Conservation (phyloP, 2,329 filamentous ascomycete species). For the Alternaria brassicicola region DNA sequence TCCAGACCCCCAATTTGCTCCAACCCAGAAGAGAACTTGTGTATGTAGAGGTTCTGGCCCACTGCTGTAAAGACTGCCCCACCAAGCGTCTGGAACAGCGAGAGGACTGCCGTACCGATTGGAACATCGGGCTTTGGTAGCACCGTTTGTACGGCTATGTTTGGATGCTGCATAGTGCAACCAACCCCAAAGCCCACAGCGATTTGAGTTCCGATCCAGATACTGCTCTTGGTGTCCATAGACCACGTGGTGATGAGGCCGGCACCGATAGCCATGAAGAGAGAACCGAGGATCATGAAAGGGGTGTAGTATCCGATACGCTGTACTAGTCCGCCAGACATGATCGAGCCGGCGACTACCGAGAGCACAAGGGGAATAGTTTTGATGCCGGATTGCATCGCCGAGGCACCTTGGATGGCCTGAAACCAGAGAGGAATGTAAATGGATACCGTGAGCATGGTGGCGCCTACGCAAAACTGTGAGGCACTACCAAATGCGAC, state of each 20-base stretch:
- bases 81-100: conserved; percentile 54
- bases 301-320: conserved; percentile 56
- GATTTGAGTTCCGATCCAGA: conserved; percentile 44
- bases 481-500: conserved; percentile 50
- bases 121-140: conserved; percentile 50
- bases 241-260: conserved; percentile 53
- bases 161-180: conserved; percentile 53
- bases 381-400: conserved; percentile 53
- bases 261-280: conserved; percentile 52
- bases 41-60: conserved; percentile 55
- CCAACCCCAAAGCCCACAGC: conserved; percentile 49
- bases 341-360: conserved; percentile 50
- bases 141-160: conserved; percentile 53
- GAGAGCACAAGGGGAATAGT: conserved; percentile 54
- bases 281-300: conserved; percentile 52
- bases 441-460: conserved; percentile 47
- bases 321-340: conserved; percentile 49
- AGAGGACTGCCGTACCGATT: conserved; percentile 53
- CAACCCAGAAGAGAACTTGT: conserved; percentile 49
- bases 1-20: conserved; percentile 47
- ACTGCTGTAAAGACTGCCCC: conserved; percentile 55
- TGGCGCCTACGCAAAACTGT: conserved; percentile 49
- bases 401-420: conserved; percentile 53
- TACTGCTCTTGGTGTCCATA: conserved; percentile 34
- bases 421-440: conserved; percentile 56